Evolutionary conservation across 164 flowering plant species (phyloP), one percentile per base, ranked within the genome.

Genomic region (Kingdonia uniflora): DNA sequence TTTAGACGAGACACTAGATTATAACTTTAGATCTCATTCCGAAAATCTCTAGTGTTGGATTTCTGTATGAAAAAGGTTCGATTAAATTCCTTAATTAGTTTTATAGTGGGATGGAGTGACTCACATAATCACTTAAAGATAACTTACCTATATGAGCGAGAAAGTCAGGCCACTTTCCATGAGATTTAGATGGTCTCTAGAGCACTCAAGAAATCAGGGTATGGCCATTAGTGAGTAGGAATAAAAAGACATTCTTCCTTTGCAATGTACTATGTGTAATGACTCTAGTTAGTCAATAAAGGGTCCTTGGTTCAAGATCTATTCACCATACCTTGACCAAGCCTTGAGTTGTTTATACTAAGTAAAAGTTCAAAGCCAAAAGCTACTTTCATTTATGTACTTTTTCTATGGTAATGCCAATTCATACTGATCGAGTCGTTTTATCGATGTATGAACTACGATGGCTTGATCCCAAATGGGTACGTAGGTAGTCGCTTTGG

Each of bases 61-160:
- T 41, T 41, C 12, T 45, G 23, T 13, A 11, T 45, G 49, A 17
- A 5, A 7, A 6, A 45, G 2, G 49, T 19, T 17, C 1, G 17
- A 16, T 41, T 41, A 41, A 14, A 41, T 41, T 41, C 44, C 44
- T 41, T 0, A 41, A 41, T 41, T 3, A 29, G 35, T 29, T 14
- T 4, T 41, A 14, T 14, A 41, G 17, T 10, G 15, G 16, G n/a
- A n/a, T n/a, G n/a, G 8, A 20, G 49, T 45, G 49, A 16, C 49
- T 45, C 23, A 20, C 23, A 42, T 11, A 7, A 45, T 45, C 49
- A 45, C 49, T 45, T 20, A 19, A 45, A 7, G 13, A 20, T 4
- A 19, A 45, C 49, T 45, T 45, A 45, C 17, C 22, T 45, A 45
- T 41, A 41, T 41, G 17, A 41, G 44, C 11, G 44, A 14, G 44